Evolutionary conservation across 345 rosid genomes (phyloP), one percentile per base, ranked within the genome.

Genomic region (Camelina neglecta): DNA sequence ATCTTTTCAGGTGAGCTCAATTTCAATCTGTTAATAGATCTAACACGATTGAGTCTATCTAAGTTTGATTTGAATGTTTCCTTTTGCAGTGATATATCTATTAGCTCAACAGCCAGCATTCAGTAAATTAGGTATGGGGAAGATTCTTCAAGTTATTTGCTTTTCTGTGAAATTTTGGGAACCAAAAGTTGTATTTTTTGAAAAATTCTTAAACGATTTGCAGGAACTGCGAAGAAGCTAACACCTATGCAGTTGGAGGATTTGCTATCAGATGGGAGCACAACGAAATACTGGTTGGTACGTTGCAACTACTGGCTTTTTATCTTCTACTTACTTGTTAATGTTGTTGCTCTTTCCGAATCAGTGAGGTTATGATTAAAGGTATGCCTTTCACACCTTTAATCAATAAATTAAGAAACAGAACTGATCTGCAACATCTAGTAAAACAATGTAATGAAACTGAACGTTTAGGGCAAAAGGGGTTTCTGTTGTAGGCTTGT

Each of bases 161-260:
- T 51, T 39, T 45, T 48, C 20, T 73, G 26, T 56, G 61, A 6
- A 6, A 15, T 29, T 58, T 15, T n/a, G 31, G 38, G 41, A 41
- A 39, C 59, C 33, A 5, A 21, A 66, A 65, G 67, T 49, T 71
- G 48, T 29, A 1, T 57, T 38, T 5, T 65, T 58, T 41, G 9
- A 65, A 39, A 38, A 35, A 23, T 60, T 50, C 41, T 72, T 75
- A 11, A 65, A 62, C 13, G 53, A 56, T 29, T 78, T 79, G 57
- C 81, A 91, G 98, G 97, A 72, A 65, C 79, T 36, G 75, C 89
- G 10, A 81, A 51, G 81, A 93, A 84, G 85, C 72, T 90, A 59
- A 93, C 98, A 42, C 98, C 97, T 3, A 78, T 90, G 70, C 98
- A 93, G 80, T 81, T 91, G 83, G 97, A 93, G 82, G 84, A 90